These are phyloP conservation scores for Berkeleyomyces rouxiae DNA, from an alignment of 2,329 filamentous ascomycete species.

Conservation along the genomic window DNA sequence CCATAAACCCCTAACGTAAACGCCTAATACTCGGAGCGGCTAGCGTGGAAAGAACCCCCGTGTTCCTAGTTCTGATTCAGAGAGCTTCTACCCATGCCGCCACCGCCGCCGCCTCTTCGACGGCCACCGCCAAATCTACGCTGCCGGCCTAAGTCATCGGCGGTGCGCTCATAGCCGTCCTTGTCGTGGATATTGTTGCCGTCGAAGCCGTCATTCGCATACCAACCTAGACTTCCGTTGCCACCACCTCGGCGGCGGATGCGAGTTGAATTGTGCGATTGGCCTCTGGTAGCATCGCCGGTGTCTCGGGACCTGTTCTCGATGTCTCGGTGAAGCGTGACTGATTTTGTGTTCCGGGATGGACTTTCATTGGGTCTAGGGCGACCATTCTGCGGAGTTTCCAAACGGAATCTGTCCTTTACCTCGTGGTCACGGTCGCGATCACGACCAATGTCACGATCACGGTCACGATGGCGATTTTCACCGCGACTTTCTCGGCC, in stretches of 20 bases:
- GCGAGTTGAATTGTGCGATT: neutral
- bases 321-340: no score
- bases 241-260: neutral
- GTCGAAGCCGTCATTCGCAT: neutral
- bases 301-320: neutral
- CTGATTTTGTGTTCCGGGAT: neutral
- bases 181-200: neutral
- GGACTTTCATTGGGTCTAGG: slow-evolving; percentile 1
- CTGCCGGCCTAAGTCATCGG: neutral
- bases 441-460: neutral
- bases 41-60: slow-evolving; percentile 8
- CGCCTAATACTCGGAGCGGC: slow-evolving; percentile 10
- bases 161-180: neutral
- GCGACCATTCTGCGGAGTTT: neutral
- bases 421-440: neutral
- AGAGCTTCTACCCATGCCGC: slow-evolving; percentile 2
- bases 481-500: neutral
- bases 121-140: slow-evolving; percentile 3
- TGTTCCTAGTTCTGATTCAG: slow-evolving; percentile 11
- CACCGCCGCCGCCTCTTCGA: neutral
- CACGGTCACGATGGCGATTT: neutral
- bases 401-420: neutral
- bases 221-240: neutral
- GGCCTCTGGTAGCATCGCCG: neutral
- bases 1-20: neutral